Conservation (phyloP, 176 grass and related monocot species). For the Chrysopogon serrulatus region DNA sequence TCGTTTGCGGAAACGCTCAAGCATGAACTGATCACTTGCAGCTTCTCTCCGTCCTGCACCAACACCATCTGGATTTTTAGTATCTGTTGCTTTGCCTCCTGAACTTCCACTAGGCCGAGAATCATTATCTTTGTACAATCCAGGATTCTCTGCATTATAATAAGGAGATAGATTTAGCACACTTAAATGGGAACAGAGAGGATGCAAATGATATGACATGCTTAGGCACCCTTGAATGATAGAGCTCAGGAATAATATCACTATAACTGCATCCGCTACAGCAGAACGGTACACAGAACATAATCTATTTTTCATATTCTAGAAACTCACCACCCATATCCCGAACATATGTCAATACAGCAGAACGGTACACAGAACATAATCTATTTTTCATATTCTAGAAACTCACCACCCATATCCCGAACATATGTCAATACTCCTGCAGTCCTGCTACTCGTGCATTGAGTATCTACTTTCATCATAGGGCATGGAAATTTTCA, state of each 20-base stretch:
- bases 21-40: conserved; percentile 72
- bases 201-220: neutral
- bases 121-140: conserved; percentile 52
- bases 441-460: neutral
- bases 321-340: neutral
- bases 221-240: neutral
- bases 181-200: neutral
- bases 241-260: neutral
- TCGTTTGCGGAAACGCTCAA: conserved; percentile 74
- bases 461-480: neutral
- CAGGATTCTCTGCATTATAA: conserved; percentile 52
- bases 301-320: neutral
- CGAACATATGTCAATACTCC: neutral
- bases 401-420: neutral
- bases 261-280: neutral
- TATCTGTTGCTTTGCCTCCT: conserved; percentile 41
- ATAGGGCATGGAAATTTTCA: neutral
- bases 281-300: neutral
- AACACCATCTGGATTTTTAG: conserved; percentile 38
- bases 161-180: conserved; percentile 9
- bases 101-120: conserved; percentile 25
- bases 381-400: neutral
- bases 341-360: neutral
- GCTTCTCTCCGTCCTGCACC: conserved; percentile 52
- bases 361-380: neutral